Evolutionary conservation across 768 basidiomycete genomes (phyloP), one percentile per base, ranked within the genome.

Genomic region (Lepiota brunneoincarnata): DNA sequence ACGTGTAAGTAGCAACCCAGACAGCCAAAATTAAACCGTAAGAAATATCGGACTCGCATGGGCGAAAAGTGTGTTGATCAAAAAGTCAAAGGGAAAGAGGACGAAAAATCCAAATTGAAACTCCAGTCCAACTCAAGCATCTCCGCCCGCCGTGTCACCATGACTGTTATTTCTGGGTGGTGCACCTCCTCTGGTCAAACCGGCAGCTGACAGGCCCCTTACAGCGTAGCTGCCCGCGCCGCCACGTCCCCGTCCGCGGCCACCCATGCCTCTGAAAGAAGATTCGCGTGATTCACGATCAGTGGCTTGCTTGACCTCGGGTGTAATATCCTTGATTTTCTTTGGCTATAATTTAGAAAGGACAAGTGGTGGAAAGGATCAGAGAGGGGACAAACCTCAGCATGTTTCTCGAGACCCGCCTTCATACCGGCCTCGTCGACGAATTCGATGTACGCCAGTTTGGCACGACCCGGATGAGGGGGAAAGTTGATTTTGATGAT

Each of bases 401-500:
- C 80, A 58, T 90, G 87, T 61, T 84, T 88, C 54, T 81, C 84
- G 18, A 95, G 71, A 0, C 87, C 93, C 17, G 75, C 79, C 61
- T 83, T 89, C 89, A 94, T 91, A 9, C 84, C 76, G 42, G 88
- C 89, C 62, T 95, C 92, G 61, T 91, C 89, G 3, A 83, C 87
- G 69, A 96, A 97, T 64, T 96, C 94, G 49, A 97, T 82, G 64
- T 93, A 97, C 1, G 85, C 90, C 53, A 93, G 75, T 59, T 78
- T 82, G 51, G 75, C 69, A 42, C 84, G 81, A 9, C 81, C 80
- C 3, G 69, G 61, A 60, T 69, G 76, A 11, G 67, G 54, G 0
- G 88, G 89, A 55, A 86, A 77, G 56, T 78, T 76, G 48, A 93
- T 76, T 47, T 82, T 80, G 26, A 82, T 85, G 61, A 93, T 87